Evolutionary conservation across 768 basidiomycete genomes (phyloP), one percentile per base, ranked within the genome.

Genomic region (Boletus vermiculosoides): DNA sequence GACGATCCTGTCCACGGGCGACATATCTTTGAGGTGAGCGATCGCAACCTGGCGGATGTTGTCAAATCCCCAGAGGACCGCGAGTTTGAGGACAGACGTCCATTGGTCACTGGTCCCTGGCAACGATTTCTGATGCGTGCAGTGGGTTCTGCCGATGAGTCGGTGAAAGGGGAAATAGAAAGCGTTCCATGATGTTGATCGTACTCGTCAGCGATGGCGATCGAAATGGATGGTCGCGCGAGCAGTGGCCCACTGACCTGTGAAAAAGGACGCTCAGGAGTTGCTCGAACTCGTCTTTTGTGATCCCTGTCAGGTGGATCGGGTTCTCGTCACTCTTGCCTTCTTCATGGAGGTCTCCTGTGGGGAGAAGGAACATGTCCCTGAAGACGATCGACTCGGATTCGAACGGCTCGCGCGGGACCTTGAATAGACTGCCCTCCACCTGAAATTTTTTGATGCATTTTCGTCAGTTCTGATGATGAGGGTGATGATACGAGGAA

Each of bases 41-140:
- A 74, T 70, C 1, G 75, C 74, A 5, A 60, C 57, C n/a, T 58
- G 23, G 9, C 73, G 70, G 23, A 75, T 39, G 8, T 37, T 55
- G 11, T 59, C 54, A 53, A 80, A 76, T 23, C 56, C 57, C 76
- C 76, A 78, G 51, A 72, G 69, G 4, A 60, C 68, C 8, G 78
- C 66, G 13, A 78, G 63, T 53, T 72, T 73, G 16, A 79, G 69
- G 15, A 74, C 68, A 0, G 73, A 66, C 2, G 68, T 60, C 78
- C 77, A 77, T 45, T 76, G 69, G n/a, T 8, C 15, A 9, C 0
- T 5, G 12, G 28, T 52, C 28, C 13, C 37, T 52, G 25, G 66
- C 58, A 51, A 42, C n/a, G 20, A n/a, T 28, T 18, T 8, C 44
- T 31, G 22, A 4, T 1, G 11, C 9, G 4, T 40, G 34, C 33